These are phyloP conservation scores for Parasitella parasitica DNA, from an alignment of 371 early-diverging fungal species.

Conservation along the genomic window DNA sequence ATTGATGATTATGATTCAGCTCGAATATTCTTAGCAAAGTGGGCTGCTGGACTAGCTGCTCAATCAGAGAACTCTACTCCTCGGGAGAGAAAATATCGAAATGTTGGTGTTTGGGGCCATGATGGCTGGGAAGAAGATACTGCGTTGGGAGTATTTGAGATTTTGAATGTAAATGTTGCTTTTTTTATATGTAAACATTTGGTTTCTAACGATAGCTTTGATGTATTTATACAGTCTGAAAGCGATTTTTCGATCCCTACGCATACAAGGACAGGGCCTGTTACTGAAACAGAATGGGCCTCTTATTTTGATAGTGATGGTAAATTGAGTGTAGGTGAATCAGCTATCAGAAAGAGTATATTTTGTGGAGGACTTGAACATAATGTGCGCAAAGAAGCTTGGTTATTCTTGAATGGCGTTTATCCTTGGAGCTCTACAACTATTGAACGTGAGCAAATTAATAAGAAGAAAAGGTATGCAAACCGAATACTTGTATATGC, in stretches of 20 bases:
- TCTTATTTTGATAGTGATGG: slow-evolving; percentile 69
- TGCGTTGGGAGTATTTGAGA: slow-evolving; percentile 47
- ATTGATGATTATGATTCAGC: slow-evolving; percentile 85
- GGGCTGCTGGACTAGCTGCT: slow-evolving; percentile 70
- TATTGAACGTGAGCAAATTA: slow-evolving; percentile 61
- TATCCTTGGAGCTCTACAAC: slow-evolving; percentile 85
- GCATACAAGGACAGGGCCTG: slow-evolving; percentile 56
- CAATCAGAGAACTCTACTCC: slow-evolving; percentile 37
- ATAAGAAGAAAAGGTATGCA: slow-evolving; percentile 49
- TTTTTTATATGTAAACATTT: not conserved
- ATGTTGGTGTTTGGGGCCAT: slow-evolving; percentile 52
- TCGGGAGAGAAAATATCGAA: slow-evolving; percentile 32
- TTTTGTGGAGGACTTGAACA: slow-evolving; percentile 81
- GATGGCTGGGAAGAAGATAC: slow-evolving; percentile 47
- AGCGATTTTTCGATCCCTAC: slow-evolving; percentile 46
- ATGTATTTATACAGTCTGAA: slow-evolving; percentile 26
- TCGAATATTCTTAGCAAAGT: slow-evolving; percentile 80
- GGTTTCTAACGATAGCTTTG: not conserved
- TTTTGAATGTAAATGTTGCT: slow-evolving; percentile 34
- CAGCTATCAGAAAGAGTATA: slow-evolving; percentile 59
- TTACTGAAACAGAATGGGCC: slow-evolving; percentile 75
- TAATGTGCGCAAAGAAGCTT: slow-evolving; percentile 81
- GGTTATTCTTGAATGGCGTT: slow-evolving; percentile 84
- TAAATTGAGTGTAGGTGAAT: slow-evolving; percentile 49
- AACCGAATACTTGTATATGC: not conserved